A percentile compares a stretch with the other conserved stretches of the same genome.
Evolutionary conservation across 2,329 filamentous ascomycete species (phyloP).

Genomic region (Fusarium austroafricanum): DNA sequence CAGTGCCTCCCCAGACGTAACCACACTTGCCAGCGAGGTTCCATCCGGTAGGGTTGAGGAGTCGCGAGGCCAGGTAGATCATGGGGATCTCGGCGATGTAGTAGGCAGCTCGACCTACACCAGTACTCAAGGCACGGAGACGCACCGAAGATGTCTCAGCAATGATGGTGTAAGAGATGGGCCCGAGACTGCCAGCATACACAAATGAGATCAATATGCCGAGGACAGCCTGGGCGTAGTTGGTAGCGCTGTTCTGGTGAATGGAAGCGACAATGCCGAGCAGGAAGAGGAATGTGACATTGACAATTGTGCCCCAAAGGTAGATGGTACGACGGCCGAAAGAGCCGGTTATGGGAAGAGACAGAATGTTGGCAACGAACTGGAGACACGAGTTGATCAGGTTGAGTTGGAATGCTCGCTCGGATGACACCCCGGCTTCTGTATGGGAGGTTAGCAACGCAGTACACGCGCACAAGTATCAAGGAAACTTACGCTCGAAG

Average conservation of each 20-base stretch:
- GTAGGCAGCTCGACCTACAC: conserved; percentile 71
- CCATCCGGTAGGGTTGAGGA: conserved; percentile 66
- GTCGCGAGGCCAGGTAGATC: conserved; percentile 70
- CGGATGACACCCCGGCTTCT: conserved; percentile 69
- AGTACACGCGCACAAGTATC: rapidly evolving
- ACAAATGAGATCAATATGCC: conserved; percentile 74
- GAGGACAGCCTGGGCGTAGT: conserved; percentile 68
- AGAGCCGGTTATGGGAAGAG: conserved; percentile 73
- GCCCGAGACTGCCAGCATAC: conserved; percentile 71
- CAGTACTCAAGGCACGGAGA: conserved; percentile 72
- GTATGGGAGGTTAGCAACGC: conserved; percentile 14
- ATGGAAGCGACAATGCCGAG: conserved; percentile 71
- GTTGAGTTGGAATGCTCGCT: conserved; percentile 69
- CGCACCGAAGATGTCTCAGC: conserved; percentile 74
- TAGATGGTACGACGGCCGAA: conserved; percentile 73
- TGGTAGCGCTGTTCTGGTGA: conserved; percentile 52
- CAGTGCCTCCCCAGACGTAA: conserved; percentile 70
- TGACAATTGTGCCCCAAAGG: conserved; percentile 68
- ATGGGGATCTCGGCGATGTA: conserved; percentile 74
- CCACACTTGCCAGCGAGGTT: conserved; percentile 66
- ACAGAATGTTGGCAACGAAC: conserved; percentile 71
- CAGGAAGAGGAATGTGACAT: conserved; percentile 63
- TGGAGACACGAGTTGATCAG: conserved; percentile 74
- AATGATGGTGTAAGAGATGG: conserved; percentile 74
- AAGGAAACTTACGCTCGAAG: conserved; percentile 55